A percentile compares a stretch with the other conserved stretches of the same genome.
These are phyloP conservation scores for Phytophthora crassamura DNA, from an alignment of 352 stramenopile species.

Conservation along the genomic window DNA sequence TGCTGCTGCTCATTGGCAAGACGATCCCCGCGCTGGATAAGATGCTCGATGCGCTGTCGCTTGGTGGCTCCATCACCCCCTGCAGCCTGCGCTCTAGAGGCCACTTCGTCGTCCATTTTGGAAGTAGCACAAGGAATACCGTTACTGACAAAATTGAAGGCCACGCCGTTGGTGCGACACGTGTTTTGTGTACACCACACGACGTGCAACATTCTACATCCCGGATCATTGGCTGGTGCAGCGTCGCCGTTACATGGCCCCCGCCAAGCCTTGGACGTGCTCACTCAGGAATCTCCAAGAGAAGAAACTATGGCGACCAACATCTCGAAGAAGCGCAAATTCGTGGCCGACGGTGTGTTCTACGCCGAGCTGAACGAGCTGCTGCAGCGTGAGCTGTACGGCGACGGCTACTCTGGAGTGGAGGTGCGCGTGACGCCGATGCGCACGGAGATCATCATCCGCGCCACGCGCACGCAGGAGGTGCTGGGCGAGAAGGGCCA, in stretches of 20 bases:
- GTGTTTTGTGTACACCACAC: too few relatives aligned
- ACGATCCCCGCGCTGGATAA: slow-evolving; percentile 56
- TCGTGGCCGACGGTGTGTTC: slow-evolving; percentile 99
- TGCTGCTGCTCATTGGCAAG: slow-evolving; percentile 40
- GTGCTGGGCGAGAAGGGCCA: slow-evolving; percentile 99
- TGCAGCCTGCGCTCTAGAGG: too few relatives aligned
- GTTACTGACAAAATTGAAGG: too few relatives aligned
- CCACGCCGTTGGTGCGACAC: too few relatives aligned
- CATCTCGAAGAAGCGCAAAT: slow-evolving; percentile 99
- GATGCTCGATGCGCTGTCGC: slow-evolving; percentile 57
- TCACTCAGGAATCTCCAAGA: slow-evolving; percentile 41
- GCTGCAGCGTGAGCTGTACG: slow-evolving; percentile 97
- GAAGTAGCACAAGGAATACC: too few relatives aligned
- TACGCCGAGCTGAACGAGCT: slow-evolving; percentile 99
- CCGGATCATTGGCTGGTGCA: slow-evolving; percentile 22
- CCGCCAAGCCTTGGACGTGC: neutral
- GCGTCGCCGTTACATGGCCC: neutral
- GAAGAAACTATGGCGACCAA: slow-evolving; percentile 80
- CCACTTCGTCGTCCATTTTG: neutral
- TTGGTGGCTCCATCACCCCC: slow-evolving; percentile 40
- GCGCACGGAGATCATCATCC: slow-evolving; percentile 99
- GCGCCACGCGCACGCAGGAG: slow-evolving; percentile 98
- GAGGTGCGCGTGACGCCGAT: slow-evolving; percentile 99
- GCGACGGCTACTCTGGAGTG: slow-evolving; percentile 98
- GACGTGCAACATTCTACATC: neutral